Conservation (phyloP, 352 stramenopile genomes). For the Halophytophthora polymorphica region DNA sequence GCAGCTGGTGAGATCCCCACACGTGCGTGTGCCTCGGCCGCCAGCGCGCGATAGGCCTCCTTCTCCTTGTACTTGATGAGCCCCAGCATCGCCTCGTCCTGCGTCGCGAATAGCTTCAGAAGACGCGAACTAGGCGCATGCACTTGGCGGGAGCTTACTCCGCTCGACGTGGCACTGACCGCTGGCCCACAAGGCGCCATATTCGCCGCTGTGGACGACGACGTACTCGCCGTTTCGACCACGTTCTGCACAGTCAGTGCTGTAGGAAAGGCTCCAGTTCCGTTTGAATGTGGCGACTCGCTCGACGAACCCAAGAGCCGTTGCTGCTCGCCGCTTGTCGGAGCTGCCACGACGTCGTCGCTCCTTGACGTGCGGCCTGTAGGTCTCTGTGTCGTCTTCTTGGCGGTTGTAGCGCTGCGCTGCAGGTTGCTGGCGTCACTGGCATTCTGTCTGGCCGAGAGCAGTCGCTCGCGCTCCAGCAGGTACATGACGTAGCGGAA, state of each 20-base stretch:
- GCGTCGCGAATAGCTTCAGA: constrained; percentile 42
- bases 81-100: constrained; percentile 53
- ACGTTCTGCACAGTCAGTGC: too few species aligned
- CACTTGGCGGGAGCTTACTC: neutral
- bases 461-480: constrained; percentile 34
- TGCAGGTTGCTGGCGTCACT: constrained; percentile 10
- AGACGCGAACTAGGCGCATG: constrained; percentile 24
- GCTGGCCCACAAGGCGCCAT: too few species aligned
- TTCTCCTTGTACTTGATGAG: constrained; percentile 74
- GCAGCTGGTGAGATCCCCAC: constrained; percentile 44
- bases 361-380: neutral
- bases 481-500: constrained; percentile 46
- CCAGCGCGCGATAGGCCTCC: constrained; percentile 24
- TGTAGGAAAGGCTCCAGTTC: too few species aligned
- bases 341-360: neutral
- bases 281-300: too few species aligned
- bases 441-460: neutral
- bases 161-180: too few species aligned
- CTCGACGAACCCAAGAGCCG: neutral
- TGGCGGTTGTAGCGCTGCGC: constrained; percentile 3
- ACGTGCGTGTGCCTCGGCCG: constrained; percentile 36
- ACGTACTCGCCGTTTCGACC: too few species aligned
- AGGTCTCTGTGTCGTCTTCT: constrained; percentile 6
- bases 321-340: neutral
- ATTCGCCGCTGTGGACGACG: too few species aligned